These are phyloP conservation scores for Starmerella bombicola DNA, from an alignment of 805 yeast genomes.

Conservation along the genomic window DNA sequence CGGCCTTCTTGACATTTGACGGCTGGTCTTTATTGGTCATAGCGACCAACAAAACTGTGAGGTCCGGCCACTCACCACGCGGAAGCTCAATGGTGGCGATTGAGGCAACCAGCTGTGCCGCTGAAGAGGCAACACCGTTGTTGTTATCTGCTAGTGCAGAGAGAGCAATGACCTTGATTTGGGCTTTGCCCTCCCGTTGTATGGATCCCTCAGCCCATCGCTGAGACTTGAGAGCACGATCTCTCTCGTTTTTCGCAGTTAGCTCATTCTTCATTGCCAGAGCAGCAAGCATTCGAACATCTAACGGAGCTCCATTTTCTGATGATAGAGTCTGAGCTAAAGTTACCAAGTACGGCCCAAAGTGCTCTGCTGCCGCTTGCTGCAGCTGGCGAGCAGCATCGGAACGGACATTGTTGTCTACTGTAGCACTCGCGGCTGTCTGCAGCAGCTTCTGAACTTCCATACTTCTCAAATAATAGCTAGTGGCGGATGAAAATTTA, in stretches of 20 bases:
- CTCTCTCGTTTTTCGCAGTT: slow-evolving; percentile 62
- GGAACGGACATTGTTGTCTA: slow-evolving; percentile 14
- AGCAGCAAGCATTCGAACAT: slow-evolving; percentile 87
- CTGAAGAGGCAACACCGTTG: slow-evolving; percentile 70
- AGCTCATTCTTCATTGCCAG: slow-evolving; percentile 77
- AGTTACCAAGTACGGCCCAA: slow-evolving; percentile 54
- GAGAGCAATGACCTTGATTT: slow-evolving; percentile 52
- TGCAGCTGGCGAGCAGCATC: slow-evolving; percentile 38
- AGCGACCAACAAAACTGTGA: slow-evolving; percentile 71
- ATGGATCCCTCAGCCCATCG: slow-evolving; percentile 47
- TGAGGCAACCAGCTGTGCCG: slow-evolving; percentile 91
- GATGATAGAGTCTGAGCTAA: slow-evolving; percentile 62
- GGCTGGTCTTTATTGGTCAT: slow-evolving; percentile 73
- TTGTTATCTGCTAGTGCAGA: slow-evolving; percentile 50
- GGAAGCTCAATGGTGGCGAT: slow-evolving; percentile 95
- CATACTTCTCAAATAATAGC: slow-evolving; percentile 4
- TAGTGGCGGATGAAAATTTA: slow-evolving; percentile 3
- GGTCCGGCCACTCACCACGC: slow-evolving; percentile 72
- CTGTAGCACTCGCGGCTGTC: slow-evolving; percentile 21
- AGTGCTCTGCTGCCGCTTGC: slow-evolving; percentile 60
- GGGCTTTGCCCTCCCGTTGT: slow-evolving; percentile 38
- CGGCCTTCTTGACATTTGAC: slow-evolving; percentile 70
- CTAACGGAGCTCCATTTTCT: slow-evolving; percentile 40
- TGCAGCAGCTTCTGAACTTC: slow-evolving; percentile 19
- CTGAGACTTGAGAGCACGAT: slow-evolving; percentile 45